phyloP scores from a whole-genome alignment of 768 basidiomycete species.

The Lactifluus volemus region DNA sequence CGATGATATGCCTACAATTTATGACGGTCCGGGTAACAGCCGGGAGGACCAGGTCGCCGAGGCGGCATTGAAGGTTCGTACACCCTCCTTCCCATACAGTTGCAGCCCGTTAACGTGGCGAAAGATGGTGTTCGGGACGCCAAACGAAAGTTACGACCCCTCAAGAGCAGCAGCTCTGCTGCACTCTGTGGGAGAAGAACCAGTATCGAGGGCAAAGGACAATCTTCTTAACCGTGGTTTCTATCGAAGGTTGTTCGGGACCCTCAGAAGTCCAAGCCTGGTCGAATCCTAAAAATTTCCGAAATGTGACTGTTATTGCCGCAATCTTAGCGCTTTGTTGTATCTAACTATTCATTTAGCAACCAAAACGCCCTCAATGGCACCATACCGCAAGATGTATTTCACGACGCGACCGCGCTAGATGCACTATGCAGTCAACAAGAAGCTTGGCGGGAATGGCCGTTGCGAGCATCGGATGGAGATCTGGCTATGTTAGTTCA shows the following conservation, averaged over 20 bases:
- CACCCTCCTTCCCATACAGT: neutral
- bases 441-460: conserved; percentile 67
- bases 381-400: conserved; percentile 50
- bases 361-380: conserved; percentile 65
- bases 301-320: conserved; percentile 40
- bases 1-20: conserved; percentile 31
- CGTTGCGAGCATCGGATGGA: conserved; percentile 69
- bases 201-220: conserved; percentile 46
- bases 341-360: conserved; percentile 28
- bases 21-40: conserved; percentile 19
- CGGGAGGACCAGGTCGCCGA: conserved; percentile 52
- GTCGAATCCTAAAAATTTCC: conserved; percentile 67
- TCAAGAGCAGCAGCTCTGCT: conserved; percentile 52
- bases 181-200: conserved; percentile 43
- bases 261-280: conserved; percentile 54
- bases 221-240: conserved; percentile 55
- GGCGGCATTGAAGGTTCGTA: conserved; percentile 56
- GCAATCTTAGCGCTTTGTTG: neutral
- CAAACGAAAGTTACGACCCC: conserved; percentile 57
- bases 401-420: conserved; percentile 59
- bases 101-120: neutral
- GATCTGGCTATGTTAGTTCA: conserved; percentile 70
- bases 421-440: conserved; percentile 46
- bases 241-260: conserved; percentile 61
- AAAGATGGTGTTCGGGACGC: conserved; percentile 73